phyloP scores from a whole-genome alignment of 306 rosid species.

The Macrotyloma uniflorum region DNA sequence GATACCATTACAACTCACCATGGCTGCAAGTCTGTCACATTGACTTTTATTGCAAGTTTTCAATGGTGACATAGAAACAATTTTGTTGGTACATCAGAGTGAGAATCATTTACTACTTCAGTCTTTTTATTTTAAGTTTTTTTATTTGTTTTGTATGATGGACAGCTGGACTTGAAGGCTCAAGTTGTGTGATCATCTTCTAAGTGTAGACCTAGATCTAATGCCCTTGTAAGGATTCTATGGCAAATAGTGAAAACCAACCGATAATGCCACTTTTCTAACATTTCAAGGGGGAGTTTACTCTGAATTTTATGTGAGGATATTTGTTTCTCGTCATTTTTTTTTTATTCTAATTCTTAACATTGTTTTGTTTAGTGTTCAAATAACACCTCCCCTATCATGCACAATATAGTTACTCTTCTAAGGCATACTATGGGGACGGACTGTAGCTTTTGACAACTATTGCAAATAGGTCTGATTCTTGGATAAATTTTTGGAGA shows the following conservation, averaged over 20 bases:
- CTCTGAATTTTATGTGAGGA: neutral
- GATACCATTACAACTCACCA: neutral
- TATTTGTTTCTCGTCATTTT: too few relatives aligned
- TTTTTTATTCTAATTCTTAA: too few relatives aligned
- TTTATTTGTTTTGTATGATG: neutral
- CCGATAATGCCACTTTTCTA: neutral
- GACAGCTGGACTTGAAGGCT: conserved; percentile 11
- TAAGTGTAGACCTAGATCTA: neutral
- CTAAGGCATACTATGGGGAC: too few relatives aligned
- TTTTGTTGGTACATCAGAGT: neutral
- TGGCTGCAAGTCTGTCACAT: neutral
- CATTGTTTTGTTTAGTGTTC: too few relatives aligned
- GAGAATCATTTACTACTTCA: neutral
- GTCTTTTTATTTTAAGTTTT: neutral
- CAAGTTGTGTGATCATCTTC: neutral
- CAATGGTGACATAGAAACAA: neutral
- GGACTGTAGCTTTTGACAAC: too few relatives aligned
- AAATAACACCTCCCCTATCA: too few relatives aligned
- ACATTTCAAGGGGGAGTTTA: neutral
- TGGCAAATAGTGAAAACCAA: neutral
- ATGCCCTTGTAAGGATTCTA: neutral
- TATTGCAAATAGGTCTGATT: too few relatives aligned
- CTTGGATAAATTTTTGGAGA: too few relatives aligned
- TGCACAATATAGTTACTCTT: too few relatives aligned
- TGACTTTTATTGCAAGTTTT: neutral